Conservation (phyloP, 495 filamentous ascomycete species). For the Mytilinidion resinicola region DNA sequence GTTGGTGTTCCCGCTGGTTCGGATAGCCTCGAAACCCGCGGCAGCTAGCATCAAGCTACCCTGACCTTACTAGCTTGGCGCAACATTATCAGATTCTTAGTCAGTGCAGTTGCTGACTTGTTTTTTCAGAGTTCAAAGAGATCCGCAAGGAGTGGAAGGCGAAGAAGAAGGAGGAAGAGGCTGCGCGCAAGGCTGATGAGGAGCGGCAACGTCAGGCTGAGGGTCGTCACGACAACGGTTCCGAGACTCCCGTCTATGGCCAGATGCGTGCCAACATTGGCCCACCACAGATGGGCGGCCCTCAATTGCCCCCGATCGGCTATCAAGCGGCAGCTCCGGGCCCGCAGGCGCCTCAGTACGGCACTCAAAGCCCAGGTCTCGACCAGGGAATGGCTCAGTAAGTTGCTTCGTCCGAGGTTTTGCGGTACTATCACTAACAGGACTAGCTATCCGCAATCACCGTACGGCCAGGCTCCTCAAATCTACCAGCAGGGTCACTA, state of each 20-base stretch:
- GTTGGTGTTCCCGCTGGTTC: constrained; percentile 30
- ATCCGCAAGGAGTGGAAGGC: constrained; percentile 99
- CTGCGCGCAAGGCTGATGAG: constrained; percentile 80
- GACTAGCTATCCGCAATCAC: constrained; percentile 60
- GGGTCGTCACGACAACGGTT: constrained; percentile 48
- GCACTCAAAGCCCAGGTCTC: constrained; percentile 52
- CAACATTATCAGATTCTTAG: constrained; percentile 6
- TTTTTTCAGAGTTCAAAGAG: constrained; percentile 85
- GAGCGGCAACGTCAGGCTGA: constrained; percentile 73
- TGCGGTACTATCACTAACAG: constrained; percentile 49
- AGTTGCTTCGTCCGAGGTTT: constrained; percentile 42
- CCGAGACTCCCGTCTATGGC: constrained; percentile 29
- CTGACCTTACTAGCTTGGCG: constrained; percentile 28
- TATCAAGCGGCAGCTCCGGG: constrained; percentile 55
- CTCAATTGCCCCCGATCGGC: constrained; percentile 81
- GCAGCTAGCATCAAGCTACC: constrained; percentile 28
- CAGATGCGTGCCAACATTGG: constrained; percentile 21
- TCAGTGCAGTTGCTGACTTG: constrained; percentile 27
- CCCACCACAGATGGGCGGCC: constrained; percentile 33
- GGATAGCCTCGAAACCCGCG: constrained; percentile 26
- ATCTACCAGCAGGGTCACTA: constrained; percentile 74
- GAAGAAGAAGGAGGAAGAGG: constrained; percentile 98
- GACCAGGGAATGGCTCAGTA: constrained; percentile 58
- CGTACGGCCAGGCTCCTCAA: constrained; percentile 61
- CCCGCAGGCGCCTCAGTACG: constrained; percentile 51